Evolutionary conservation across 2,329 filamentous ascomycete species (phyloP).

Genomic region (Pseudocercospora eumusae): DNA sequence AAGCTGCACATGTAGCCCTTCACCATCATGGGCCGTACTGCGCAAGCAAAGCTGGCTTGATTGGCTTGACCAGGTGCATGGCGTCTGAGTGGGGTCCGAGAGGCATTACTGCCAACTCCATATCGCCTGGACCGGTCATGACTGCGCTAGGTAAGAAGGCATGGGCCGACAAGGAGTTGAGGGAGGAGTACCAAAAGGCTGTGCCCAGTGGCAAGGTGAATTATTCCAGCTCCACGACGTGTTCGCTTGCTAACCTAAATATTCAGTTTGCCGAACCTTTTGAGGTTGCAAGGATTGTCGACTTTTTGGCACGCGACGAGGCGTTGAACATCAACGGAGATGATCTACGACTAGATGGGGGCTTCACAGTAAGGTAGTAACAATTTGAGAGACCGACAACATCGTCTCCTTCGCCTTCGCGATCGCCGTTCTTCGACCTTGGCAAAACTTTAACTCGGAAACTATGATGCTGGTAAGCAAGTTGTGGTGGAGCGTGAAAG

Average conservation of each 20-base stretch:
- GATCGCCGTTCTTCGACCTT: background rate
- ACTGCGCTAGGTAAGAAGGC: constrained; percentile 48
- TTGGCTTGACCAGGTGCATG: constrained; percentile 50
- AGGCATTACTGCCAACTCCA: constrained; percentile 51
- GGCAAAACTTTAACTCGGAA: background rate
- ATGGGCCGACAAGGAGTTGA: constrained; percentile 34
- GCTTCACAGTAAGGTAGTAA: constrained; percentile 31
- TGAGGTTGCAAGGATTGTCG: constrained; percentile 71
- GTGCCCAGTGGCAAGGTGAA: constrained; percentile 33
- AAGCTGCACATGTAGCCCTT: constrained; percentile 52
- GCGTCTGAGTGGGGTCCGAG: constrained; percentile 51
- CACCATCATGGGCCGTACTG: constrained; percentile 52
- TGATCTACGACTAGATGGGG: constrained; percentile 43
- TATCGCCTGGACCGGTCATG: constrained; percentile 52
- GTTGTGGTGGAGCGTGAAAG: background rate
- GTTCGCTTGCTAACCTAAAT: background rate
- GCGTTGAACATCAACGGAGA: constrained; percentile 42
- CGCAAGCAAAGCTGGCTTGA: constrained; percentile 50
- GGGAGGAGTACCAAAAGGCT: constrained; percentile 31
- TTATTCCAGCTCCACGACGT: background rate
- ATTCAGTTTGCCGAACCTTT: constrained; percentile 36
- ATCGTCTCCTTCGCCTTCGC: background rate
- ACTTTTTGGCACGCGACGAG: constrained; percentile 41
- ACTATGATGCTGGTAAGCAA: background rate
- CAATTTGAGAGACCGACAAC: background rate